These are phyloP conservation scores for Berberis vulgaris DNA, from an alignment of 164 flowering plant species.

Conservation along the genomic window DNA sequence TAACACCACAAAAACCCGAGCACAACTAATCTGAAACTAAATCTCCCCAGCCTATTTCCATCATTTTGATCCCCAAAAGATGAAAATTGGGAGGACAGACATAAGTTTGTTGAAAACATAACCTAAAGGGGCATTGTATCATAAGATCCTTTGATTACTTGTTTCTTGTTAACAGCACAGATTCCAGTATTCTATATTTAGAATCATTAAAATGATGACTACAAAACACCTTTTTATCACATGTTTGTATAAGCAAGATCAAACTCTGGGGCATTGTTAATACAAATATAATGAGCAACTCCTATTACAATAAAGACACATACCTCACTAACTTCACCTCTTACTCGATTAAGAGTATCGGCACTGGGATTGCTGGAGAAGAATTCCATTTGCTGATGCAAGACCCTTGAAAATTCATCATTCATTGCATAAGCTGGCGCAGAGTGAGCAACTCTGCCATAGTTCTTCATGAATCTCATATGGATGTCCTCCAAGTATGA, in stretches of 20 bases:
- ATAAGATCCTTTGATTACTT: not conserved
- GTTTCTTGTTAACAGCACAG: not conserved
- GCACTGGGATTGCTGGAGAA: slow-evolving; percentile 89
- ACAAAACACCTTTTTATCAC: not conserved
- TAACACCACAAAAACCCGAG: too few relatives aligned
- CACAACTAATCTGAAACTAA: too few relatives aligned
- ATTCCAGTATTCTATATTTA: not conserved
- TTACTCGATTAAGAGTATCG: slow-evolving; percentile 81
- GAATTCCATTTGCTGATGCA: slow-evolving; percentile 98
- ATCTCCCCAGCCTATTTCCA: too few relatives aligned
- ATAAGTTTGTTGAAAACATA: too few relatives aligned
- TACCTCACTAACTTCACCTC: slow-evolving; percentile 97
- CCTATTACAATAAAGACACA: slow-evolving; percentile 17
- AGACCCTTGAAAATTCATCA: slow-evolving; percentile 93
- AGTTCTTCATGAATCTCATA: slow-evolving; percentile 97
- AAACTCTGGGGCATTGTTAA: too few relatives aligned
- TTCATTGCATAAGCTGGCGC: slow-evolving; percentile 98
- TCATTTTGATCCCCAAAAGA: too few relatives aligned
- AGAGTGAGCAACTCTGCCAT: slow-evolving; percentile 71
- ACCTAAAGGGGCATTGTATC: too few relatives aligned
- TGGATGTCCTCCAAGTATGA: slow-evolving; percentile 92
- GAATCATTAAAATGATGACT: too few relatives aligned
- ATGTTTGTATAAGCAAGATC: not conserved
- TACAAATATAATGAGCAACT: not conserved
- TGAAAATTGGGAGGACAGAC: too few relatives aligned